Evolutionary conservation across 1,284 basidiomycete species (phyloP).

Genomic region (Cutaneotrichosporon sp.): DNA sequence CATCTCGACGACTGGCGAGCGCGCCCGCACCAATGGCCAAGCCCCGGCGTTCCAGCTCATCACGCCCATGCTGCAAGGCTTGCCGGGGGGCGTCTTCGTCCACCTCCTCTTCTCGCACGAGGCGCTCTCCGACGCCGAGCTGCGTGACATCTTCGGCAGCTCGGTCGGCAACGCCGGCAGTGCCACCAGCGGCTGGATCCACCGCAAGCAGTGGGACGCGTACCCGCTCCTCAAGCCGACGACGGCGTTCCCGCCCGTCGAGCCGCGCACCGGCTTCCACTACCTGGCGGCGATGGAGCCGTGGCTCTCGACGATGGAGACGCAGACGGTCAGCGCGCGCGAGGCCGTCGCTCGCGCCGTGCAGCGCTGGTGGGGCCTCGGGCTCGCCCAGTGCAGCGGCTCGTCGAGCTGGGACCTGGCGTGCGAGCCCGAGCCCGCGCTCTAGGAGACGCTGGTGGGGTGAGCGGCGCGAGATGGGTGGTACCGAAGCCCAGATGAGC

Average conservation of each 20-base stretch:
- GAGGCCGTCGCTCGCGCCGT: slow-evolving; percentile 79
- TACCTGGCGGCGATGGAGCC: slow-evolving; percentile 89
- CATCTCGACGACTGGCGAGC: slow-evolving; percentile 62
- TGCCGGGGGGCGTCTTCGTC: slow-evolving; percentile 61
- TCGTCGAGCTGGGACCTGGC: slow-evolving; percentile 49
- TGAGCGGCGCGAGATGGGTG: no score
- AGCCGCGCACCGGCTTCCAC: slow-evolving; percentile 72
- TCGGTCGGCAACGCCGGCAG: no score
- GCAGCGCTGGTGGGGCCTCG: slow-evolving; percentile 61
- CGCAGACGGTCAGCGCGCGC: slow-evolving; percentile 77
- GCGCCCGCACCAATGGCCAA: slow-evolving; percentile 33
- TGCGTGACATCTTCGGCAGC: slow-evolving; percentile 62
- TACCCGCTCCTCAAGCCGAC: slow-evolving; percentile 64
- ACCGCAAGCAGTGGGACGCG: slow-evolving; percentile 69
- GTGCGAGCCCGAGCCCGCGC: slow-evolving; percentile 25
- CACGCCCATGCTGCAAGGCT: no score
- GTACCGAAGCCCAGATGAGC: background rate
- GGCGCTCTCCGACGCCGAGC: slow-evolving; percentile 66
- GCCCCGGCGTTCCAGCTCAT: slow-evolving; percentile 85
- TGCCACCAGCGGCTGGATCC: slow-evolving; percentile 75
- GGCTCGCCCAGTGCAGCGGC: slow-evolving; percentile 43
- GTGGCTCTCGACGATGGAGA: slow-evolving; percentile 76
- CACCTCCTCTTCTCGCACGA: slow-evolving; percentile 85
- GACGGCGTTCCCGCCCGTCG: slow-evolving; percentile 69
- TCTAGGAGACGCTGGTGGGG: no score